Evolutionary conservation across 768 basidiomycete genomes (phyloP), one percentile per base, ranked within the genome.

Genomic region (Goffeauzyma gilvescens): DNA sequence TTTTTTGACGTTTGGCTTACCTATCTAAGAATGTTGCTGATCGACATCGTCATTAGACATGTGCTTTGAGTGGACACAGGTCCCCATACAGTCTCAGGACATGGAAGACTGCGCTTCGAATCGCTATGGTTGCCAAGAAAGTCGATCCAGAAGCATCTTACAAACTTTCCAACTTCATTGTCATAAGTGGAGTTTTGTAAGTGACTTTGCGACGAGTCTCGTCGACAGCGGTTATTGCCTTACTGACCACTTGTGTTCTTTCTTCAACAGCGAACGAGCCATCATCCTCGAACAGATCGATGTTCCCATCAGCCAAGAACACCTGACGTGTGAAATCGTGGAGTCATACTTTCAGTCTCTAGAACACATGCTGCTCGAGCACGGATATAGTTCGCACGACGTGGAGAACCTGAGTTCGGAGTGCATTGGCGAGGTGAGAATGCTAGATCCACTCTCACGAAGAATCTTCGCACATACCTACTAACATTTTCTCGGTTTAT

Each of bases 401-500:
- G 36, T 49, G 14, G 31, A 22, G 5, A 15, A 32, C 8, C 35
- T 49, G 38, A 39, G 32, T 20, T 15, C 14, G n/a, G 42, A 25
- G 9, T 52, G 51, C 32, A 18, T 58, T n/a, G 31, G 14, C 9
- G 52, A 55, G 37, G 59, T 58, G 35, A 51, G 57, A 27, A 21
- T 14, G 18, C 20, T 22, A 38, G 36, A 22, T 30, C n/a, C 28
- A 9, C 28, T 30, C 28, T 7, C n/a, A 18, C 32, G 27, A 30
- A 9, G 9, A 17, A 31, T 6, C 15, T 24, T 2, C 32, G 5
- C 15, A n/a, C n/a, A n/a, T n/a, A n/a, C n/a, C n/a, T n/a, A n/a
- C n/a, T n/a, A n/a, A n/a, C n/a, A n/a, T n/a, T n/a, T n/a, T n/a
- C n/a, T n/a, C 28, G 28, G 9, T 22, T 18, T 14, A 15, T 33